These are phyloP conservation scores for Neofusicoccum umdonicola DNA, from an alignment of 2,329 filamentous ascomycete genomes.

Conservation along the genomic window DNA sequence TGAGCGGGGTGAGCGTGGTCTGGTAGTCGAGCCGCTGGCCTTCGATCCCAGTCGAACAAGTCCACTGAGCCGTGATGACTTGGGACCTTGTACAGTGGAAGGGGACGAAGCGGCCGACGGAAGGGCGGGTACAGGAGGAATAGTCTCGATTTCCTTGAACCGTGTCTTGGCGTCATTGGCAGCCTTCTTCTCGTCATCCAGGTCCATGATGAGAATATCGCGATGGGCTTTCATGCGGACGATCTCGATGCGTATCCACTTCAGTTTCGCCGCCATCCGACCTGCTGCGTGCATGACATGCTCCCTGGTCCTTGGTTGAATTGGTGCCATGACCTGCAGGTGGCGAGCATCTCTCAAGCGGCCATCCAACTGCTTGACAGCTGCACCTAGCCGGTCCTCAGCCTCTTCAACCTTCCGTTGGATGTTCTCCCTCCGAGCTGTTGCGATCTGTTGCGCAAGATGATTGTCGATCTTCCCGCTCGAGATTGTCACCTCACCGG, in stretches of 20 bases:
- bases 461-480: slow-evolving; percentile 74
- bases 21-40: slow-evolving; percentile 28
- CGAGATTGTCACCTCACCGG: slow-evolving; percentile 70
- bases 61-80: slow-evolving; percentile 29
- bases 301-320: slow-evolving; percentile 86
- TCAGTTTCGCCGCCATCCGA: slow-evolving; percentile 80
- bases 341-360: slow-evolving; percentile 88
- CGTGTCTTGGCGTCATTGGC: slow-evolving; percentile 27
- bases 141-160: slow-evolving; percentile 22
- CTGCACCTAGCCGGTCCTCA: slow-evolving; percentile 70
- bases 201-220: slow-evolving; percentile 80
- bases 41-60: slow-evolving; percentile 37
- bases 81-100: background rate
- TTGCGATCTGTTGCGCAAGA: slow-evolving; percentile 81
- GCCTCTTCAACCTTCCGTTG: slow-evolving; percentile 77
- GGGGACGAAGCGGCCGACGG: slow-evolving; percentile 10
- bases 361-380: slow-evolving; percentile 75
- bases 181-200: slow-evolving; percentile 70
- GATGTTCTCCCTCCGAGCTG: slow-evolving; percentile 79
- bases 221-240: slow-evolving; percentile 89
- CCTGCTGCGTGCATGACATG: slow-evolving; percentile 81
- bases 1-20: slow-evolving; percentile 31
- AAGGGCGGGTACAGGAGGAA: background rate
- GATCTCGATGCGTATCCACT: slow-evolving; percentile 91
- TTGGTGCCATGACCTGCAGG: slow-evolving; percentile 81